phyloP scores from a whole-genome alignment of 345 rosid genomes.

The Kernera saxatilis region DNA sequence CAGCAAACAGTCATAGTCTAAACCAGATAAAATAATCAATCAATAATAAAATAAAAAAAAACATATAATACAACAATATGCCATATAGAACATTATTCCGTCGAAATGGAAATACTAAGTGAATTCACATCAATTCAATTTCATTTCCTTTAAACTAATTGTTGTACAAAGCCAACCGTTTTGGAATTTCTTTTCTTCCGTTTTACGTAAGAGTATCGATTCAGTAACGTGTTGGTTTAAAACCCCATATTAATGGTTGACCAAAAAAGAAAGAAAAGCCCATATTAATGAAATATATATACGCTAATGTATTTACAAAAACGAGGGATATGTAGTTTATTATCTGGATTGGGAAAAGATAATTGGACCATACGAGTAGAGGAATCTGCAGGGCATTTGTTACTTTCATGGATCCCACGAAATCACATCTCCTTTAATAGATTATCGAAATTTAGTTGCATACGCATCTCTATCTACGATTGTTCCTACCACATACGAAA shows the following conservation, averaged over 20 bases:
- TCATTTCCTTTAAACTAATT: neutral
- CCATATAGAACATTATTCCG: neutral
- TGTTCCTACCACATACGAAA: neutral
- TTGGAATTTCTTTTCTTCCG: slow-evolving; percentile 17
- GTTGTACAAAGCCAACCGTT: slow-evolving; percentile 23
- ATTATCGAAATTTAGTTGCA: slow-evolving; percentile 9
- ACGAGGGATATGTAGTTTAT: neutral
- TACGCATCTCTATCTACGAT: slow-evolving; percentile 7
- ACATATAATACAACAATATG: neutral
- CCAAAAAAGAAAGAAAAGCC: neutral
- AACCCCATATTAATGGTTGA: slow-evolving; percentile 6
- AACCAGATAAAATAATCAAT: neutral
- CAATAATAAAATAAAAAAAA: neutral
- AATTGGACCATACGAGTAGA: slow-evolving; percentile 15
- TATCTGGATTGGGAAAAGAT: slow-evolving; percentile 10
- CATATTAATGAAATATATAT: slow-evolving; percentile 5
- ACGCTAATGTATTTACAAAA: neutral
- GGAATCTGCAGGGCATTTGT: slow-evolving; percentile 22
- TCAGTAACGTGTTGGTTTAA: slow-evolving; percentile 19
- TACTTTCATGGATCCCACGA: slow-evolving; percentile 19
- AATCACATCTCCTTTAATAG: neutral
- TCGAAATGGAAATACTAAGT: neutral
- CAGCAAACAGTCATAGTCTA: neutral
- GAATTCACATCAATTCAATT: neutral
- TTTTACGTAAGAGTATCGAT: slow-evolving; percentile 21